Evolutionary conservation across 2,329 filamentous ascomycete species (phyloP), one percentile per base, ranked within the genome.

Genomic region (Aureobasidium mangrovei): DNA sequence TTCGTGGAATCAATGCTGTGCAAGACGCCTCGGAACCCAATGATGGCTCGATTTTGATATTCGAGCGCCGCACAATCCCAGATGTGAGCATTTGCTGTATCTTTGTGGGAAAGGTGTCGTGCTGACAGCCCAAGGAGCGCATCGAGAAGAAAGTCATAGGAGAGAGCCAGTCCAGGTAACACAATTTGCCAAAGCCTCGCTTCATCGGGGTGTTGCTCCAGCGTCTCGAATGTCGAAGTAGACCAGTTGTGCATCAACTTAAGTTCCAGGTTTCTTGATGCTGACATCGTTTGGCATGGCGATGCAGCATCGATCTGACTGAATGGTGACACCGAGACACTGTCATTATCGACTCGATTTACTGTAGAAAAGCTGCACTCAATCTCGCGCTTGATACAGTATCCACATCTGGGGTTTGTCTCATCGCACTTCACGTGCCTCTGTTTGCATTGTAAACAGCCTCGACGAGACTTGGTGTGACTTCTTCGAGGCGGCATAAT

Each of bases 361-460:
- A 10, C 9, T 24, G 35, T 18, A 5, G 26, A 12, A n/a, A 46
- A 45, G 41, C 51, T 46, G 26, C 56, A 58, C 7, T 33, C 29
- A 6, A 55, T 28, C 3, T 46, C 36, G 2, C 53, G 46, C 26
- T 54, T 55, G 9, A 45, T 10, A 18, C 56, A 58, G 38, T 56
- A 53, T 3, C 54, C 38, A 43, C 56, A 58, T 29, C 40, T 40
- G 4, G 56, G 56, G 6, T 9, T 29, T 3, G 33, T 39, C 47
- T 58, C 56, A 39, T 58, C 56, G 32, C 56, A 58, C 54, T 57
- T 58, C 12, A 57, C 40, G 28, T 57, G 56, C 27, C 56, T 39
- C 35, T 51, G 52, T 32, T 59, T 59, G 45, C 58, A 59, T 28
- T 58, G 48, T 4, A 24, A 8, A 32, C 57, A 59, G 28, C 57